These are phyloP conservation scores for Kuraishia borneana DNA, from an alignment of 805 yeast genomes.

Conservation along the genomic window DNA sequence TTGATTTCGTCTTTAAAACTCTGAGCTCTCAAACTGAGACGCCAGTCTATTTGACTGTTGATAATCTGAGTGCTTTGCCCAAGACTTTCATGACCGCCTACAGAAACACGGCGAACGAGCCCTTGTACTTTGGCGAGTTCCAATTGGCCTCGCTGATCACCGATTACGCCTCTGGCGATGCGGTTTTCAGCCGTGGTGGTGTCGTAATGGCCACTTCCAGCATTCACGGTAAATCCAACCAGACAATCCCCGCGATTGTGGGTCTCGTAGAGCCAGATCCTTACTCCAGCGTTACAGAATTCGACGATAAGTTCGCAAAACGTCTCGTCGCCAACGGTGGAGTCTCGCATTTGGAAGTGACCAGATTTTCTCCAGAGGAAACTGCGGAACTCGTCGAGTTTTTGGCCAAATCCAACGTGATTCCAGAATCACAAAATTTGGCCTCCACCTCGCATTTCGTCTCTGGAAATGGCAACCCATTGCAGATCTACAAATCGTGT, in stretches of 20 bases:
- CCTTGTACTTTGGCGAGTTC: constrained; percentile 48
- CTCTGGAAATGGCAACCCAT: constrained; percentile 60
- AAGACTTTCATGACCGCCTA: constrained; percentile 48
- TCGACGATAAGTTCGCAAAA: constrained; percentile 46
- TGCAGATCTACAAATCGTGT: constrained; percentile 32
- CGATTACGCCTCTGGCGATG: constrained; percentile 40
- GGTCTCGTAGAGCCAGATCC: constrained; percentile 41
- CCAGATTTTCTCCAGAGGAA: constrained; percentile 33
- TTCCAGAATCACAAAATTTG: constrained; percentile 20
- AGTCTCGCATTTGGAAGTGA: constrained; percentile 22
- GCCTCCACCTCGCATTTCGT: constrained; percentile 37
- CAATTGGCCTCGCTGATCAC: constrained; percentile 52
- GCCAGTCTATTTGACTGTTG: constrained; percentile 64
- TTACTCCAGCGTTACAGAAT: constrained; percentile 36
- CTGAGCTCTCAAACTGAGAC: constrained; percentile 33
- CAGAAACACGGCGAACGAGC: constrained; percentile 40
- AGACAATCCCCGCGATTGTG: constrained; percentile 51
- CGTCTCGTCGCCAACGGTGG: constrained; percentile 23
- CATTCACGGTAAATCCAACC: constrained; percentile 30
- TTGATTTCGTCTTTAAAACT: constrained; percentile 45
- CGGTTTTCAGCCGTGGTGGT: constrained; percentile 47
- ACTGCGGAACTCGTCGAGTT: constrained; percentile 28
- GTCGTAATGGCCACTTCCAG: constrained; percentile 53
- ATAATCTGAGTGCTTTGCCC: constrained; percentile 57
- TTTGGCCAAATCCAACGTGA: constrained; percentile 27